phyloP scores from a whole-genome alignment of 129 eudicot species.

The Lactuca saligna region DNA sequence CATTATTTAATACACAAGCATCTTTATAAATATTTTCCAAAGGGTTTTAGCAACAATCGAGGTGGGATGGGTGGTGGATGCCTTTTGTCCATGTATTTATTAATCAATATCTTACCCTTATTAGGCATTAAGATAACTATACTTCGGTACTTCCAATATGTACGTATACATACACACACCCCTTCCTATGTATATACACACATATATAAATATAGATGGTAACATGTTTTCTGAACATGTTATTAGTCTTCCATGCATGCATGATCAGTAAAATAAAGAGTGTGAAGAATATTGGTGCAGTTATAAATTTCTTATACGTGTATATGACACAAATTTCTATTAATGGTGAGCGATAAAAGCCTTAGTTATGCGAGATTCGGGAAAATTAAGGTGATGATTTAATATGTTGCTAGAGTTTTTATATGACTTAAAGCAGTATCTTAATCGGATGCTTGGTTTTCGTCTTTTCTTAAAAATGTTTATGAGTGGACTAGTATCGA shows the following conservation, averaged over 20 bases:
- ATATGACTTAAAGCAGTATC: background rate
- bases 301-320: no score
- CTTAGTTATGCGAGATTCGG: no score
- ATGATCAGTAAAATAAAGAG: background rate
- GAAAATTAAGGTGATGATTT: no score
- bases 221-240: background rate
- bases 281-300: background rate
- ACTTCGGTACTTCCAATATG: background rate
- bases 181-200: background rate
- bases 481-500: background rate
- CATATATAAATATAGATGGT: background rate
- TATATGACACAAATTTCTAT: no score
- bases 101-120: background rate
- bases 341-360: no score
- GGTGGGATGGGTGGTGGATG: constrained; percentile 31
- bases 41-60: constrained; percentile 2
- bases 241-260: background rate
- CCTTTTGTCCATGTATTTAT: constrained; percentile 26
- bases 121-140: background rate
- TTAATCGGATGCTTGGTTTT: constrained; percentile 14
- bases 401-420: background rate
- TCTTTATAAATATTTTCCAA: background rate
- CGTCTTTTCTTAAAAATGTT: background rate
- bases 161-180: background rate
- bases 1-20: background rate